Evolutionary conservation across 2,329 filamentous ascomycete species (phyloP).

Genomic region (Cladosporium sphaerospermum): DNA sequence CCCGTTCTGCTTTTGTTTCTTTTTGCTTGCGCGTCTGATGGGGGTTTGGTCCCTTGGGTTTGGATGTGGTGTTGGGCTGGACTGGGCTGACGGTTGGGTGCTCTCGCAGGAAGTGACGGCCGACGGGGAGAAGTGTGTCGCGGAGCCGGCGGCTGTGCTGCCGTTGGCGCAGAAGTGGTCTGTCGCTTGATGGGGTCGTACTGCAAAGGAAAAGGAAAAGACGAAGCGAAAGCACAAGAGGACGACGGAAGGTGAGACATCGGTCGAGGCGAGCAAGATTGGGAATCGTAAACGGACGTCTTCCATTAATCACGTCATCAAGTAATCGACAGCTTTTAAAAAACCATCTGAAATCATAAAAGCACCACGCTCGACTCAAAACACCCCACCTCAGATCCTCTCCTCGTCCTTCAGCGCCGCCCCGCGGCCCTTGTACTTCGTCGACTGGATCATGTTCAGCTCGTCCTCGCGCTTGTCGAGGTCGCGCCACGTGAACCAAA

Average conservation of each 20-base stretch:
- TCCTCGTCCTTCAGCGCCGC: constrained; percentile 11
- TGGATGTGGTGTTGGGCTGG: too few species aligned
- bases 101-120: constrained; percentile 61
- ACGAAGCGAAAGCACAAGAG: too few species aligned
- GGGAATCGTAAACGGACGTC: too few species aligned
- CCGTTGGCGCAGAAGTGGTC: constrained; percentile 74
- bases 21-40: not conserved
- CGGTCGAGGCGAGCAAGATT: too few species aligned
- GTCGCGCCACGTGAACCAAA: constrained; percentile 11
- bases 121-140: constrained; percentile 66
- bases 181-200: constrained; percentile 51
- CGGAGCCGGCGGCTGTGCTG: constrained; percentile 63
- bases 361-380: too few species aligned
- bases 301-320: too few species aligned
- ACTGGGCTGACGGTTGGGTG: constrained; percentile 14
- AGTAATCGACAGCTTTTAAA: too few species aligned
- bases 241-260: too few species aligned
- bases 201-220: too few species aligned
- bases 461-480: constrained; percentile 52
- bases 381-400: not conserved
- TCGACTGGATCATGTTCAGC: constrained; percentile 53
- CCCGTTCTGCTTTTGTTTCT: not conserved
- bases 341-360: too few species aligned
- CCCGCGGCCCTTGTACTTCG: constrained; percentile 21
- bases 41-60: too few species aligned